Base-by-base conservation (phyloP, 441 rosid genomes). In the Croton setiger region DNA sequence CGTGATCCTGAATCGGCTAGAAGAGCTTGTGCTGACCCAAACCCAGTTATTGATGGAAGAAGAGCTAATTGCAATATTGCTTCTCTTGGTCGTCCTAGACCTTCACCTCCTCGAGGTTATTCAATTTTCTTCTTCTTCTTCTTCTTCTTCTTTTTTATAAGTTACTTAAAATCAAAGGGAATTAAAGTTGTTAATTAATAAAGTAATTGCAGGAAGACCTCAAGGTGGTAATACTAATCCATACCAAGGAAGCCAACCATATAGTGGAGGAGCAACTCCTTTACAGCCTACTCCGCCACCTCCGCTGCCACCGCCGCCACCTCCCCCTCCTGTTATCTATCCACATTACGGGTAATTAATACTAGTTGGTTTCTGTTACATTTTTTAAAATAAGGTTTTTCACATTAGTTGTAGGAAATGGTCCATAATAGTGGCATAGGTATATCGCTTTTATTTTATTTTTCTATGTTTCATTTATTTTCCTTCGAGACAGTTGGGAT, bases 21-120 rank as follows among this genome's bases (percentile, higher is more conserved):
- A 56, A 85, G 88, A 72, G 96, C 97, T 63, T 91, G 95, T 70
- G 81, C 79, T 7, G 90, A 93, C 36, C 88, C 93, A 4, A 91
- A 91, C 68, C 98, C 98, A 5, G 79, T 88, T 58, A 93, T 93
- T 53, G 97, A 86, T 43, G 96, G 95, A 70, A 79, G 98, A 81
- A 82, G 87, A 81, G 96, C 98, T 3, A 93, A 93, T 68, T 93
- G 98, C 59, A 93, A 91, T 75, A 88, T 93, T 70, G 97, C 98
- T 66, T 85, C 97, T 7, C 81, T 87, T 27, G 97, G 98, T 70
- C 87, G 96, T 75, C 87, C 97, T 1, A 83, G 96, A 71, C 87
- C 89, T 62, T 89, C 95, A 5, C 90, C 98, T 18, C 89, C 96
- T 17, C 74, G 88, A 85, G 98, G 98, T 93, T 27, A 27, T 27